A percentile compares a stretch with the other conserved stretches of the same genome.
These are phyloP conservation scores for Brassica napus DNA, from an alignment of 345 rosid species.

Conservation along the genomic window Da-Ae NC_063440.1:14255501-14256000, in stretches of 20 bases:
- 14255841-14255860: neutral
- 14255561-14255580: neutral
- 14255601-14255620: neutral
- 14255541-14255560: slow-evolving; percentile 3
- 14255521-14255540: slow-evolving; percentile 45
- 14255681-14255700: slow-evolving; percentile 11
- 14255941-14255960: no score
- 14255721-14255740: slow-evolving; percentile 9
- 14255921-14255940: neutral
- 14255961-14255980: slow-evolving; percentile 47
- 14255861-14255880: neutral
- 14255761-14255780: neutral
- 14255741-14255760: slow-evolving; percentile 28
- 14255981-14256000: slow-evolving; percentile 96
- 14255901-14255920: neutral
- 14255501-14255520: slow-evolving; percentile 20
- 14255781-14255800: neutral
- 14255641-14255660: slow-evolving; percentile 21
- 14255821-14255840: neutral
- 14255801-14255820: neutral
- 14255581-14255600: neutral
- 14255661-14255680: neutral
- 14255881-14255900: neutral
- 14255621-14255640: slow-evolving; percentile 12
- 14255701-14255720: neutral